Percentiles rank a stretch among this genome's conserved stretches.
These are phyloP conservation scores for Vanrija sp. DNA, from an alignment of 1,284 basidiomycete genomes.

Conservation along the genomic window DNA sequence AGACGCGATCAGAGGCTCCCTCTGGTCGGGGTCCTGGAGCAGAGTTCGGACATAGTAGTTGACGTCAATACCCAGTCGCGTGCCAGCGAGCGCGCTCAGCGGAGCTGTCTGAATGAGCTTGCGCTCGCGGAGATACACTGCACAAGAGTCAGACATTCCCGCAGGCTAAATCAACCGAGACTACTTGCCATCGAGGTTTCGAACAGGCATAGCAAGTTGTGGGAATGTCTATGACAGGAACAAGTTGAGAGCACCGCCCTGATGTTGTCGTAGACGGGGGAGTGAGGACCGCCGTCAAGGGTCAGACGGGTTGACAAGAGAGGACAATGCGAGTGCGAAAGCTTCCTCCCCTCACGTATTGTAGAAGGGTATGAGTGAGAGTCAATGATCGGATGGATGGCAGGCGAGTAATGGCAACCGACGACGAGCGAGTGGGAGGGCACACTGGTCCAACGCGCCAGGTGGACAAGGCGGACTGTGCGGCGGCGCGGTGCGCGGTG, in stretches of 20 bases:
- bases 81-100: conserved; percentile 78
- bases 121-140: conserved; percentile 79
- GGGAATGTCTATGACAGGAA: too few species aligned
- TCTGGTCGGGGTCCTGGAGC: conserved; percentile 65
- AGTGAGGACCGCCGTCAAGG: too few species aligned
- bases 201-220: conserved; percentile 29
- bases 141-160: not conserved
- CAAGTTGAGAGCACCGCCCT: too few species aligned
- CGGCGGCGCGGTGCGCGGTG: too few species aligned
- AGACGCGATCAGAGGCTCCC: conserved; percentile 87
- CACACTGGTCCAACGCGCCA: too few species aligned
- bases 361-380: not conserved
- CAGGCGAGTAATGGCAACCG: too few species aligned
- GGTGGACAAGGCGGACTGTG: too few species aligned
- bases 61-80: conserved; percentile 95
- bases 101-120: conserved; percentile 80
- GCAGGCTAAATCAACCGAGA: not conserved
- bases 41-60: conserved; percentile 81
- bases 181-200: conserved; percentile 41
- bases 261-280: too few species aligned
- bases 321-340: too few species aligned
- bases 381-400: too few species aligned
- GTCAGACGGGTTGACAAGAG: too few species aligned
- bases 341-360: not conserved
- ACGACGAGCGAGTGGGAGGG: too few species aligned